Conservation (phyloP, 169 alveolate genomes). For the Babesia bovis region DNA sequence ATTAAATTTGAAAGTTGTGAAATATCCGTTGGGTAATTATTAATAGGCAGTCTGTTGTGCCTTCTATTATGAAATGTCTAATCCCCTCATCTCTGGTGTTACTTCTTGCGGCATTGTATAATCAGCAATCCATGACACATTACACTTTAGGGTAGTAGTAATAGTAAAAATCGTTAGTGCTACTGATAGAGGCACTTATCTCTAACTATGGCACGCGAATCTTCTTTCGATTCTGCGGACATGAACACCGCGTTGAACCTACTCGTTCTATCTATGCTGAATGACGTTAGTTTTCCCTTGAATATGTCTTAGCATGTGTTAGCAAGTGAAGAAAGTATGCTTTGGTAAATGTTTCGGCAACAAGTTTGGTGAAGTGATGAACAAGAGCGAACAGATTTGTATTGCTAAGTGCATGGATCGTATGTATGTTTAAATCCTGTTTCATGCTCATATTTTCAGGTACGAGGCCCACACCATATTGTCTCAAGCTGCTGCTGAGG, state of each 20-base stretch:
- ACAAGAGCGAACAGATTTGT: constrained; percentile 81
- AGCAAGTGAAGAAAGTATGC: constrained; percentile 86
- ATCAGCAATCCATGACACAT: too few species aligned
- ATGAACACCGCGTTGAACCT: constrained; percentile 63
- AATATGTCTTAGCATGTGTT: neutral
- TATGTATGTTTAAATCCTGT: constrained; percentile 67
- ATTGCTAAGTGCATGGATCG: constrained; percentile 89
- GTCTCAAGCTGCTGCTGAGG: constrained; percentile 81
- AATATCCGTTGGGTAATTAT: too few species aligned
- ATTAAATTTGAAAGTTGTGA: too few species aligned
- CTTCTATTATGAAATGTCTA: too few species aligned
- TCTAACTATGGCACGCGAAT: constrained; percentile 16
- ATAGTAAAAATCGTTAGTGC: too few species aligned
- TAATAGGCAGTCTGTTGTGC: too few species aligned
- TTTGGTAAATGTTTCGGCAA: constrained; percentile 83
- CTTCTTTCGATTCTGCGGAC: constrained; percentile 38
- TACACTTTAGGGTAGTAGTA: too few species aligned
- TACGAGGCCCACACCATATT: constrained; percentile 87
- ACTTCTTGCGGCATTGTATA: too few species aligned
- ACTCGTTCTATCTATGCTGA: constrained; percentile 65
- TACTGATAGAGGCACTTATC: too few species aligned
- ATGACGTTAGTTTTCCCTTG: constrained; percentile 39
- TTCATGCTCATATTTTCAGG: constrained; percentile 55
- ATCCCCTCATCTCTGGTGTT: too few species aligned
- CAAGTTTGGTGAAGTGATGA: constrained; percentile 77